A percentile compares a stretch with the other conserved stretches of the same genome.
phyloP scores from a whole-genome alignment of 139 green algal genomes.

The Chlorella sp. region DNA sequence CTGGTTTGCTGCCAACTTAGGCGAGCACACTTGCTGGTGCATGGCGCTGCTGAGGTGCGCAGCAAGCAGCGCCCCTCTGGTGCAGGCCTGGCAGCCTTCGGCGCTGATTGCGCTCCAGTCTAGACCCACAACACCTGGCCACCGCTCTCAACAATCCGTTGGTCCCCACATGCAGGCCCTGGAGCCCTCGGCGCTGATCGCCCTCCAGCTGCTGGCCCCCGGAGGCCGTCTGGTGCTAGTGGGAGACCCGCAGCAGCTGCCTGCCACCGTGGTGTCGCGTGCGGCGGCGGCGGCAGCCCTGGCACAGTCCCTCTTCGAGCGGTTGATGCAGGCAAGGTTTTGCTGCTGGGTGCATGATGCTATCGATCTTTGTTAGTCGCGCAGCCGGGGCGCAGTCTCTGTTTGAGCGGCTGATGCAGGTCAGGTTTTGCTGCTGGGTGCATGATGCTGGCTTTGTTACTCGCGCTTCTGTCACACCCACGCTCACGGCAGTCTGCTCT shows the following conservation, averaged over 20 bases:
- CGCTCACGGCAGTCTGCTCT: too few relatives aligned
- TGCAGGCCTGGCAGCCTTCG: not conserved
- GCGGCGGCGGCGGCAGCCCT: conserved; percentile 61
- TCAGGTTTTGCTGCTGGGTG: not conserved
- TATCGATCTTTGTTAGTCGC: too few relatives aligned
- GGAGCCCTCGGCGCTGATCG: conserved; percentile 69
- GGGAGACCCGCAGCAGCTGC: conserved; percentile 94
- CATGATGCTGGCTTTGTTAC: too few relatives aligned
- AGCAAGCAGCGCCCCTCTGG: too few relatives aligned
- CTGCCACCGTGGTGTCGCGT: conserved; percentile 82
- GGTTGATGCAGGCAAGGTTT: conserved; percentile 57
- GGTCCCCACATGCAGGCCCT: conserved; percentile 75
- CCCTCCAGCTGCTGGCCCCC: conserved; percentile 55
- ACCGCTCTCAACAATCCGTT: conserved; percentile 56
- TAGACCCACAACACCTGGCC: not conserved
- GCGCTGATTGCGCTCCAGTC: not conserved
- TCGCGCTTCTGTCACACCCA: too few relatives aligned
- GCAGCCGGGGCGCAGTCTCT: conserved; percentile 77
- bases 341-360: not conserved
- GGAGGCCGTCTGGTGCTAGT: conserved; percentile 71
- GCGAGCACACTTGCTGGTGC: too few relatives aligned
- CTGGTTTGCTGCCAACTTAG: too few relatives aligned
- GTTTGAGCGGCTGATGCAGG: conserved; percentile 83
- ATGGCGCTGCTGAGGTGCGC: too few relatives aligned
- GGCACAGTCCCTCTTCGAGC: conserved; percentile 88